These are phyloP conservation scores for Populus hybrid DNA, from an alignment of 441 rosid genomes.

Conservation along the genomic window DNA sequence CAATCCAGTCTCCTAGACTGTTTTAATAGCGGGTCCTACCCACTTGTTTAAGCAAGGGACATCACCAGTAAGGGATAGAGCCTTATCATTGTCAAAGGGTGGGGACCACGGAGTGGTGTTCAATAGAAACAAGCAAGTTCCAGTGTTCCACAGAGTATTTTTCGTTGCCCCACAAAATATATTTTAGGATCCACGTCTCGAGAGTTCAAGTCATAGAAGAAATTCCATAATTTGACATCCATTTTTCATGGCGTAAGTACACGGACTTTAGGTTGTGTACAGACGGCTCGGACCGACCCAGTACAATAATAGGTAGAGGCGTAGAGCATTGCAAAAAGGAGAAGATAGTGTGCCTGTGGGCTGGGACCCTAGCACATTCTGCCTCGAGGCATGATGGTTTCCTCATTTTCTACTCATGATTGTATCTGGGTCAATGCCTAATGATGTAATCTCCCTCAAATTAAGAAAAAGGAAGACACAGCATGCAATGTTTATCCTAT, in stretches of 20 bases:
- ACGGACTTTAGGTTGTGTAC: too few relatives aligned
- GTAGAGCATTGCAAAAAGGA: too few relatives aligned
- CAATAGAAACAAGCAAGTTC: not conserved
- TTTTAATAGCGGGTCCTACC: not conserved
- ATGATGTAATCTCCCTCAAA: not conserved
- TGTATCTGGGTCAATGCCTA: conserved; percentile 8
- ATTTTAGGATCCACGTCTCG: not conserved
- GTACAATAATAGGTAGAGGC: not conserved
- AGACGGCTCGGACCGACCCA: not conserved
- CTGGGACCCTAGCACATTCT: not conserved
- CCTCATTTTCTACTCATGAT: conserved; percentile 1
- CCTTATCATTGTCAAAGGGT: conserved; percentile 1
- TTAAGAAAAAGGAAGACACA: not conserved
- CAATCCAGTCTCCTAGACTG: not conserved
- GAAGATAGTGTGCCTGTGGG: not conserved
- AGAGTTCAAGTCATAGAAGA: not conserved
- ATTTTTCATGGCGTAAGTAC: not conserved
- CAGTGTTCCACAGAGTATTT: not conserved
- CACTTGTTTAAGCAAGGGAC: not conserved
- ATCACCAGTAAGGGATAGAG: not conserved
- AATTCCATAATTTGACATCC: not conserved
- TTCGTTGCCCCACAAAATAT: not conserved
- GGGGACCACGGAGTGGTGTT: not conserved
- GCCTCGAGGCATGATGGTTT: not conserved
- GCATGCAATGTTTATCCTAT: too few relatives aligned